A percentile compares a stretch with the other conserved stretches of the same genome.
Evolutionary conservation across 495 filamentous ascomycete species (phyloP).

Genomic region (Podospora appendiculata): DNA sequence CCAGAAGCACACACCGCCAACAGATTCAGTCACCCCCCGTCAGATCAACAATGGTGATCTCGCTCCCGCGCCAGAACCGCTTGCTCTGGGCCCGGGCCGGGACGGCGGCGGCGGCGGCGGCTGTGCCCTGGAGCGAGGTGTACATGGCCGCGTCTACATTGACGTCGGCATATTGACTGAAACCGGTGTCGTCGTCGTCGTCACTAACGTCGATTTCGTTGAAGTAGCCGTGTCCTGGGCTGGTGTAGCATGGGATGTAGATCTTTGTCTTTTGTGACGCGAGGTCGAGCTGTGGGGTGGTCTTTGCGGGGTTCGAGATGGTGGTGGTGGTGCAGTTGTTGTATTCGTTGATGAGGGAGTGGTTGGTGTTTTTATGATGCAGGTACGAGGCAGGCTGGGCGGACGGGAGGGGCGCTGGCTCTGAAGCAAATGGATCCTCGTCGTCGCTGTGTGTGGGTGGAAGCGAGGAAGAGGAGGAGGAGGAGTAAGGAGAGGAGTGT

Average conservation of each 20-base stretch:
- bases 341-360: no score
- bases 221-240: no score
- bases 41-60: slow-evolving; percentile 31
- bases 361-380: no score
- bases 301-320: no score
- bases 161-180: not conserved
- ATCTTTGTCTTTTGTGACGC: no score
- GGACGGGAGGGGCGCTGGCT: not conserved
- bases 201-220: not conserved
- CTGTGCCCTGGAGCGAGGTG: slow-evolving; percentile 13
- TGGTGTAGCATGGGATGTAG: no score
- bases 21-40: slow-evolving; percentile 20
- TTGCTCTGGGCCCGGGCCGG: not conserved
- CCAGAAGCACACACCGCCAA: not conserved
- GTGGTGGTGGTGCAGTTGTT: no score
- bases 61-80: slow-evolving; percentile 26
- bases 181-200: not conserved
- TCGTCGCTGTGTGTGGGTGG: not conserved
- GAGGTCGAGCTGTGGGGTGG: no score
- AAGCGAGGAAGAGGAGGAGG: not conserved
- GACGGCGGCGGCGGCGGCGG: no score
- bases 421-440: slow-evolving; percentile 11
- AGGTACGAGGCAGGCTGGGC: no score
- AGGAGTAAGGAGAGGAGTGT: not conserved
- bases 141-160: not conserved